Base-by-base conservation (phyloP, 345 rosid genomes). In the Moricandia arvensis region DNA sequence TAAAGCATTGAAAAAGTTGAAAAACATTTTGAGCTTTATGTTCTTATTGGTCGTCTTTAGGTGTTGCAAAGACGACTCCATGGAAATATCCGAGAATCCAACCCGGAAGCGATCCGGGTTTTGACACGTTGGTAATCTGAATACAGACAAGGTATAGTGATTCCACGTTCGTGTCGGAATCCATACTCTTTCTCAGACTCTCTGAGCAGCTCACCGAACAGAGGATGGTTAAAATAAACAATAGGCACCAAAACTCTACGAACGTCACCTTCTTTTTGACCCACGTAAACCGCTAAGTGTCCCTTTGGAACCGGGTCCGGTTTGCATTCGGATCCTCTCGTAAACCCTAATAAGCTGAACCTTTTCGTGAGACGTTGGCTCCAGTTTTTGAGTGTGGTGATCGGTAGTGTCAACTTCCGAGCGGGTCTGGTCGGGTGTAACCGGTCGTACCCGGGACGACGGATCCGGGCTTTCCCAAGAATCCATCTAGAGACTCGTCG, bases 221-320 rank as follows among this genome's bases (percentile, higher is more conserved):
- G 77, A 63, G 99, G 99, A 76, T 95, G 97, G 80, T 95, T 95
- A 71, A 90, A 84, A 81, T 95, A 89, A 67, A 95, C 85, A 43
- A 95, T 89, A 2, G 99, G 99, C 33, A 95, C 88, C 78, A 90
- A 59, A 71, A 92, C 96, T 68, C 97, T 67, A 49, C 83, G 88
- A 77, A 79, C 85, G 30, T 92, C 97, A 2, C 86, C 87, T 68
- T 87, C 96, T 43, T 87, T 83, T 77, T 86, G 83, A 31, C 97
- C 99, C 45, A 95, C 88, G 80, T 92, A 95, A 3, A 90, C 88
- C 11, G 97, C 97, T 68, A 92, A 68, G 74, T 95, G 82, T 1
- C 97, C 97, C 64, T 79, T 90, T 1, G 97, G 99, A 34, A 91
- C 90, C 21, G 73, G 57, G 54, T 29, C 83, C 21, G 81, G 73